Base-by-base conservation (phyloP, 2,329 filamentous ascomycete species). In the Thelonectria olida region DNA sequence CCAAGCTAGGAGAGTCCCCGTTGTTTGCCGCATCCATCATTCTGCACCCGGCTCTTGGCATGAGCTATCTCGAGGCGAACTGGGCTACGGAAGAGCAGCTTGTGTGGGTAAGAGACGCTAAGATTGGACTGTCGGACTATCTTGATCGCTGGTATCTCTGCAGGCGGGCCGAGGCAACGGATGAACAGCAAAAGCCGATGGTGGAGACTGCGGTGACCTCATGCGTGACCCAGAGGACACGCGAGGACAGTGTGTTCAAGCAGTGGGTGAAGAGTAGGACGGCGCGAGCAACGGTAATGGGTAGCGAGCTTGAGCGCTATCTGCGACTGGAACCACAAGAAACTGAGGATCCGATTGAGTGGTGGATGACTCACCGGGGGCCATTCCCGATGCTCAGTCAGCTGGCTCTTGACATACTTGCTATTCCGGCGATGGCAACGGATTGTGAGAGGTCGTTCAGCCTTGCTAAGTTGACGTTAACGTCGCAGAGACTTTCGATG, bases 341-440 rank as follows among this genome's bases (percentile, higher is more conserved):
- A 25, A 47, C 45, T n/a, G 55, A 58, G 31, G 41, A 58, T 53
- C 31, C 31, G 41, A 51, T 61, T 10, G 38, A n/a, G n/a, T n/a
- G n/a, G n/a, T n/a, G n/a, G n/a, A n/a, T n/a, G n/a, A n/a, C n/a
- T n/a, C n/a, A n/a, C 8, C 27, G 31, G 28, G 44, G 28, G 5
- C 38, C 42, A 27, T 61, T 52, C 12, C 39, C 45, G 9, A 31
- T 47, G 39, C 2, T 41, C 17, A 56, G 53, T 48, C 53, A 47
- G 22, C 39, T 56, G 5, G 58, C 52, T 52, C 38, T 61, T 4
- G 47, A 48, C 48, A 52, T 61, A 52, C 52, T 54, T 39, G 41
- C 50, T 31, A 45, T 45, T n/a, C 42, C 42, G 22, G 22, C 20
- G 22, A 45, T 25, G 22, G 22, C 22, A 45, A 45, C 22, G 13